phyloP scores from a whole-genome alignment of 768 basidiomycete genomes.

The Macrolepiota dolichaula region DNA sequence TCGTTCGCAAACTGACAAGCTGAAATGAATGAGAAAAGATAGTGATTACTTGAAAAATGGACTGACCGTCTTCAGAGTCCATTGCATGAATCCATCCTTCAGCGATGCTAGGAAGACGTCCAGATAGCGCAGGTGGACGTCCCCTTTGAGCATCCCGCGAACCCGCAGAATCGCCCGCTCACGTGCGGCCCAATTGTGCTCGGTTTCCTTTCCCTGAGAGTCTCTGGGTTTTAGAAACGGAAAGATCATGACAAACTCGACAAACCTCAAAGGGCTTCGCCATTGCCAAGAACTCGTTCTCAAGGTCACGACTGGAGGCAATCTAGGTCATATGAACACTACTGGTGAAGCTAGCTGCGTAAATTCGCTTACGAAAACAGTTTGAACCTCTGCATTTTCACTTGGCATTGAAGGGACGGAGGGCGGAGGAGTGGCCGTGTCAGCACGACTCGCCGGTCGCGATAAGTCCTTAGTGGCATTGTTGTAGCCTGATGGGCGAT shows the following conservation, averaged over 20 bases:
- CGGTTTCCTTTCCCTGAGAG: slow-evolving; percentile 87
- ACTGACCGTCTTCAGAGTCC: slow-evolving; percentile 81
- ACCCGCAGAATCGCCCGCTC: slow-evolving; percentile 77
- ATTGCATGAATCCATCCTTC: slow-evolving; percentile 77
- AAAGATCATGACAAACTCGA: not conserved
- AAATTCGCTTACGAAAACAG: slow-evolving; percentile 61
- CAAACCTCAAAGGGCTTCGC: slow-evolving; percentile 74
- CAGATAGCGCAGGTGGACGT: slow-evolving; percentile 67
- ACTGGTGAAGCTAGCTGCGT: not conserved
- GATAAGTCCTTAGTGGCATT: slow-evolving; percentile 38
- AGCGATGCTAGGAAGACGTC: slow-evolving; percentile 75
- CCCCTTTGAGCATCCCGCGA: slow-evolving; percentile 87
- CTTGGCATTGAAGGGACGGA: slow-evolving; percentile 26
- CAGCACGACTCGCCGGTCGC: slow-evolving; percentile 63
- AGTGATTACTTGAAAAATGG: not conserved
- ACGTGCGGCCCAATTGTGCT: slow-evolving; percentile 90
- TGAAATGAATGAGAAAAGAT: slow-evolving; percentile 27
- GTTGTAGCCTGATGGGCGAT: slow-evolving; percentile 22
- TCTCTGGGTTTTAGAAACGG: slow-evolving; percentile 1
- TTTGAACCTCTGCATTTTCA: slow-evolving; percentile 47
- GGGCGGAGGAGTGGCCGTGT: slow-evolving; percentile 37
- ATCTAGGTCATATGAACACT: slow-evolving; percentile 43
- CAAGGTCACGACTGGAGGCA: slow-evolving; percentile 81
- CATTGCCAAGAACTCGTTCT: slow-evolving; percentile 82
- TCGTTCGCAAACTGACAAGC: slow-evolving; percentile 89